Percentiles rank a stretch among this genome's conserved stretches.
Conservation (phyloP, 192 early-diverging fungal species). For the Coemansia umbellata region DNA sequence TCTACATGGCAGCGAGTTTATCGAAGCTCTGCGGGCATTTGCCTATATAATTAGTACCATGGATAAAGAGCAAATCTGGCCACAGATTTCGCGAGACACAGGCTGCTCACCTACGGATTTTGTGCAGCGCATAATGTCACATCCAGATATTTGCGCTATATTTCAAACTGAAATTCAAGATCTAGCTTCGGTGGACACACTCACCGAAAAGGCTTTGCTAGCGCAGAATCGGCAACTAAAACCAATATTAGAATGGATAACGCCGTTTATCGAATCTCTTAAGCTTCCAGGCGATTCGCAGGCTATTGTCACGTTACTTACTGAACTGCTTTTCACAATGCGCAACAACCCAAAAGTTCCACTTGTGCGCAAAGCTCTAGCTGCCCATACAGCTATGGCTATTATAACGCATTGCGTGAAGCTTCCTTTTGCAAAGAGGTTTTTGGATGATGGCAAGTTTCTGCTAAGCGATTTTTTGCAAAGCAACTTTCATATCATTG, state of each 20-base stretch:
- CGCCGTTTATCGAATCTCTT: conserved; percentile 41
- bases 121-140: conserved; percentile 9
- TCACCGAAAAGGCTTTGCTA: conserved; percentile 10
- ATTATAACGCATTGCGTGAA: conserved; percentile 40
- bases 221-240: conserved; percentile 16
- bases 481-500: conserved; percentile 7
- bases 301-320: conserved; percentile 20
- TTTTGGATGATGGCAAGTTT: conserved; percentile 9
- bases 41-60: conserved; percentile 17
- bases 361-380: conserved; percentile 9
- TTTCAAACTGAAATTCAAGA: conserved; percentile 1
- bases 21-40: conserved; percentile 30
- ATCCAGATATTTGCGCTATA: conserved; percentile 3
- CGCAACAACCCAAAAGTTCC: conserved; percentile 10
- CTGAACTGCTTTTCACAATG: conserved; percentile 17
- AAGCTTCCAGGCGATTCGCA: conserved; percentile 16
- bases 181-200: background rate
- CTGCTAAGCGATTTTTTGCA: conserved; percentile 28
- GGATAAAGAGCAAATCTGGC: conserved; percentile 18
- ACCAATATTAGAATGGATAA: conserved; percentile 40
- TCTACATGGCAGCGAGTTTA: conserved; percentile 17
- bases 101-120: conserved; percentile 8
- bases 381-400: conserved; percentile 28
- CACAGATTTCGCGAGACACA: conserved; percentile 1
- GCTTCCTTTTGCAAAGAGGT: conserved; percentile 19